phyloP scores from a whole-genome alignment of 257 asterid species.

The Solanum chiquidenum region DNA sequence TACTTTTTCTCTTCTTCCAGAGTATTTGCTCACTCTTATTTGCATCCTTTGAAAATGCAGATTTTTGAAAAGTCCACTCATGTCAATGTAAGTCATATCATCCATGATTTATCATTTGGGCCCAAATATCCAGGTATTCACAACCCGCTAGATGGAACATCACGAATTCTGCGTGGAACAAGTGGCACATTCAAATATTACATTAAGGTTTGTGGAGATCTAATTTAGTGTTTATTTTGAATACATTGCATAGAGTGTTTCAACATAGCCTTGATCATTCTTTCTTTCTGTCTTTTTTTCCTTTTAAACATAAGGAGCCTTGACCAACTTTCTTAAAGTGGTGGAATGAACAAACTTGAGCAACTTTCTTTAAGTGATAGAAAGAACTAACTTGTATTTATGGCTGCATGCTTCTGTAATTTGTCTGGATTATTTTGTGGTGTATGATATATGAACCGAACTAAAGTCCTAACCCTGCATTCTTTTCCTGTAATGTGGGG shows the following conservation, averaged over 20 bases:
- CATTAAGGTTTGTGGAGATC: slow-evolving; percentile 57
- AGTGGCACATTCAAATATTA: slow-evolving; percentile 98
- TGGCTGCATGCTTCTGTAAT: background rate
- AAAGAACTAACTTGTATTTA: background rate
- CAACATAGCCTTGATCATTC: background rate
- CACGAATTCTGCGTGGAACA: slow-evolving; percentile 61
- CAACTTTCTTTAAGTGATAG: background rate
- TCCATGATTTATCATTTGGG: slow-evolving; percentile 91
- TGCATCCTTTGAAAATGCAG: slow-evolving; percentile 24
- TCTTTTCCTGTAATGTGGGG: background rate
- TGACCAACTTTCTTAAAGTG: background rate
- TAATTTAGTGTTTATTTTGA: background rate
- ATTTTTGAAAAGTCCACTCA: slow-evolving; percentile 71
- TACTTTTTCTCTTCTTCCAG: background rate
- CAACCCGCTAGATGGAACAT: slow-evolving; percentile 91
- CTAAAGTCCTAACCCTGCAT: background rate
- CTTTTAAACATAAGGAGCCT: background rate
- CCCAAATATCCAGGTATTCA: slow-evolving; percentile 97
- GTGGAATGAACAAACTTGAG: background rate
- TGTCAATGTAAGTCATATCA: slow-evolving; percentile 92
- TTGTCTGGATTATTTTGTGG: background rate
- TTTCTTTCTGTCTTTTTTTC: background rate
- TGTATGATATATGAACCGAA: background rate
- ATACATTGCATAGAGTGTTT: background rate
- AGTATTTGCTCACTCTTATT: background rate